Evolutionary conservation across 768 basidiomycete genomes (phyloP).

Genomic region (Kwoniella sp.): DNA sequence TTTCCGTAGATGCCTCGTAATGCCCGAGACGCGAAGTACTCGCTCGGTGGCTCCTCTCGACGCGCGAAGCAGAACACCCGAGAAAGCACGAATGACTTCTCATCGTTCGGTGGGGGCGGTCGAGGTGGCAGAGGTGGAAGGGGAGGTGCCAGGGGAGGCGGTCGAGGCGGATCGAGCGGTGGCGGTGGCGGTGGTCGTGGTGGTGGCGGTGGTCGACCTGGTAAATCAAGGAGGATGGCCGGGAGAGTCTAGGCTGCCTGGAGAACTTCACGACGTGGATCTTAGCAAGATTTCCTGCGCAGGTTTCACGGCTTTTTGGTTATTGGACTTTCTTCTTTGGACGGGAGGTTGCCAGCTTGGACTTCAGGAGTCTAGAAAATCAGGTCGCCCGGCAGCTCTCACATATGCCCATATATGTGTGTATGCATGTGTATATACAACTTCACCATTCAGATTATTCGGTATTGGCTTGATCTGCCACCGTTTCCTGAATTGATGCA

Average conservation of each 20-base stretch:
- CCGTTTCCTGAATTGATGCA: too few relatives aligned
- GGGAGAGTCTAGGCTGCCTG: conserved; percentile 13
- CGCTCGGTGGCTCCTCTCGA: conserved; percentile 64
- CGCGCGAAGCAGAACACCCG: conserved; percentile 79
- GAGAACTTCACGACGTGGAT: not conserved
- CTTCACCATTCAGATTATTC: too few relatives aligned
- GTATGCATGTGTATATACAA: too few relatives aligned
- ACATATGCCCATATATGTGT: too few relatives aligned
- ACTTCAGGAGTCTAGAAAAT: too few relatives aligned
- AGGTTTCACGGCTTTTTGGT: too few relatives aligned
- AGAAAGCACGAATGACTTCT: conserved; percentile 77
- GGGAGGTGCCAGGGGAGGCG: conserved; percentile 52
- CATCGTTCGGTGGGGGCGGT: conserved; percentile 45
- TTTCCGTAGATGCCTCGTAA: conserved; percentile 61
- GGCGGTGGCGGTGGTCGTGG: conserved; percentile 52
- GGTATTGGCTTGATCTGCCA: too few relatives aligned
- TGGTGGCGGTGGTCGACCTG: conserved; percentile 48
- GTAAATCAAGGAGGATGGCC: conserved; percentile 45
- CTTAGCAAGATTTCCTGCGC: too few relatives aligned
- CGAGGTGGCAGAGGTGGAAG: conserved; percentile 44
- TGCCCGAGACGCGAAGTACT: conserved; percentile 76
- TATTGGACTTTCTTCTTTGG: too few relatives aligned
- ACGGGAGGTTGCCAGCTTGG: too few relatives aligned
- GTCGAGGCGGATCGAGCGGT: conserved; percentile 55
- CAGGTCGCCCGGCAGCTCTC: too few relatives aligned